Base-by-base conservation (phyloP, 352 stramenopile genomes). In the Peronospora farinosa region DNA sequence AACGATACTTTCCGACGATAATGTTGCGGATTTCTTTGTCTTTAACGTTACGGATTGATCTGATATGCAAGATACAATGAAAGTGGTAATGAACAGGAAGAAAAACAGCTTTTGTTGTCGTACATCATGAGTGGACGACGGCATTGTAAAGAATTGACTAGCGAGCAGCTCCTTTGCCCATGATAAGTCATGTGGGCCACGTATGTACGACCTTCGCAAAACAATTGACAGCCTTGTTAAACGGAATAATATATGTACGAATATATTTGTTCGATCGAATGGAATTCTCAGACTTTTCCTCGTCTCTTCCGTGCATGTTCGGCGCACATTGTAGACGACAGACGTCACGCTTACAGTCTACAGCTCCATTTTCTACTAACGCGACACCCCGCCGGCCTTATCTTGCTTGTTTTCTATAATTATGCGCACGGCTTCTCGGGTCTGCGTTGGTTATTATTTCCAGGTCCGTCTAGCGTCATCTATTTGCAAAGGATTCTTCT, bases 361-460 rank as follows among this genome's bases (percentile, higher is more conserved):
- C 25, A 0, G 23, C 28, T 37, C 12, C 31, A 44, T 51, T 57
- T 33, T 31, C 30, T 15, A 40, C 47, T 28, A 46, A 39, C 40
- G 19, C 12, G n/a, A 12, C 32, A 21, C 33, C 53, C 48, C 15
- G 36, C 36, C 1, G 55, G 60, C 40, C 46, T 52, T 68, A 55
- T 68, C 60, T 65, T 47, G 49, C 48, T 63, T 62, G 40, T 37
- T 69, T n/a, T 69, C 61, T 63, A 63, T 63, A 63, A 45, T 64
- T 67, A 60, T 8, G 27, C 31, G 28, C 28, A 57, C 51, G 61
- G 27, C 61, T 42, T 47, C 65, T 67, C 49, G 35, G 9, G 36
- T 41, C 37, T 15, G 19, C 38, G 49, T 46, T 46, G 51, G 51
- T 65, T 63, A 21, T 21, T n/a, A 58, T 60, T 38, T 64, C 51